Conservation (phyloP, 2,329 filamentous ascomycete species). For the Fusarium tricinctum region DNA sequence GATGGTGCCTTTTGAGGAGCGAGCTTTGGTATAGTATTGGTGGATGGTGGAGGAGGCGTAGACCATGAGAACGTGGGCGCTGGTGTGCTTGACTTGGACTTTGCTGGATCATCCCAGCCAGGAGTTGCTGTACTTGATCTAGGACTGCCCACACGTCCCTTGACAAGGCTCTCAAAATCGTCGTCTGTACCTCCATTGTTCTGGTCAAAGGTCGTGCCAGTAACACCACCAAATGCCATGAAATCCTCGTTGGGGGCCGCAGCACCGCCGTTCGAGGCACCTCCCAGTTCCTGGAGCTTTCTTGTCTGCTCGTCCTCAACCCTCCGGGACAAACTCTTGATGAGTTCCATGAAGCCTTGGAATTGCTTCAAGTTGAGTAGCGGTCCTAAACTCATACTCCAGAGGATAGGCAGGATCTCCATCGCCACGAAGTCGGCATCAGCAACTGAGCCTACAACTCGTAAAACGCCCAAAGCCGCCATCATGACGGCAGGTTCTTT, state of each 20-base stretch:
- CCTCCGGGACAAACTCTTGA: slow-evolving; percentile 81
- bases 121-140: slow-evolving; percentile 58
- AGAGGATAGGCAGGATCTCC: slow-evolving; percentile 90
- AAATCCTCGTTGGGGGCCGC: slow-evolving; percentile 73
- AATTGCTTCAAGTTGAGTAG: slow-evolving; percentile 91
- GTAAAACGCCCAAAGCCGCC: slow-evolving; percentile 86
- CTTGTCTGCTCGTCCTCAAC: slow-evolving; percentile 91
- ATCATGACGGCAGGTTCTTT: slow-evolving; percentile 99
- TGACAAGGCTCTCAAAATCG: slow-evolving; percentile 91
- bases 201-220: slow-evolving; percentile 69
- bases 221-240: slow-evolving; percentile 77
- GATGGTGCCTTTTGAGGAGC: slow-evolving; percentile 48
- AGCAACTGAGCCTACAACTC: slow-evolving; percentile 83
- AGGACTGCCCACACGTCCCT: slow-evolving; percentile 67
- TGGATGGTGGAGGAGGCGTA: slow-evolving; percentile 66
- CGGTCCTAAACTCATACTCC: slow-evolving; percentile 92
- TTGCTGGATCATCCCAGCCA: slow-evolving; percentile 65
- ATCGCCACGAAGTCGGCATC: slow-evolving; percentile 93
- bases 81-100: slow-evolving; percentile 56
- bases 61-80: slow-evolving; percentile 74
- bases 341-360: slow-evolving; percentile 88
- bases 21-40: slow-evolving; percentile 50
- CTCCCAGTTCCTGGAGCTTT: slow-evolving; percentile 87
- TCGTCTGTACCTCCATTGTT: slow-evolving; percentile 70
- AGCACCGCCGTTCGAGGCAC: slow-evolving; percentile 67